These are phyloP conservation scores for Coniochaeta hoffmannii DNA, from an alignment of 2,329 filamentous ascomycete species.

Conservation along the genomic window DNA sequence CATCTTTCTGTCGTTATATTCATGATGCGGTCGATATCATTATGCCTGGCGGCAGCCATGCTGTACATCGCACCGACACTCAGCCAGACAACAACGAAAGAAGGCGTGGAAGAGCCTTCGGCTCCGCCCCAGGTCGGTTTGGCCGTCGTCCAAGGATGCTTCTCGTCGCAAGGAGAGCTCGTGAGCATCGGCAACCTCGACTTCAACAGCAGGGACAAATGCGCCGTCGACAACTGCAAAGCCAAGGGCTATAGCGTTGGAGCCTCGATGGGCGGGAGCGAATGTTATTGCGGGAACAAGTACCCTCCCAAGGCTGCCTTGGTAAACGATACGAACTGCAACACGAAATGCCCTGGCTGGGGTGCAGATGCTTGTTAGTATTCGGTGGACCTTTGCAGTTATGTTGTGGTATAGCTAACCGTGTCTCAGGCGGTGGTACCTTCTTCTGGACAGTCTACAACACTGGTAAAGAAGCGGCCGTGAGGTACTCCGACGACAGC, in stretches of 20 bases:
- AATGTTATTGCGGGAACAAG: slow-evolving; percentile 67
- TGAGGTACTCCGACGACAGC: slow-evolving; percentile 23
- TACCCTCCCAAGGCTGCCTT: slow-evolving; percentile 53
- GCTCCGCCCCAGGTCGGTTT: slow-evolving; percentile 26
- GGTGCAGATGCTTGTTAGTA: slow-evolving; percentile 53
- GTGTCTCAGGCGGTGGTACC: slow-evolving; percentile 45
- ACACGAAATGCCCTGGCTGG: slow-evolving; percentile 58
- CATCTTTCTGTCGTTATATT: too few species aligned
- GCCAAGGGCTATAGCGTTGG: slow-evolving; percentile 44
- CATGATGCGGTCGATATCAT: background rate
- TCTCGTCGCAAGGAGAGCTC: slow-evolving; percentile 32
- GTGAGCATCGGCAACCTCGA: slow-evolving; percentile 12
- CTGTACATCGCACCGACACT: slow-evolving; percentile 8
- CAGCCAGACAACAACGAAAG: slow-evolving; percentile 9
- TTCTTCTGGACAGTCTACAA: slow-evolving; percentile 42
- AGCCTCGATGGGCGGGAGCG: slow-evolving; percentile 50
- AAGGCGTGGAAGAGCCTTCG: slow-evolving; percentile 28
- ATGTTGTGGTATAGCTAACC: slow-evolving; percentile 6
- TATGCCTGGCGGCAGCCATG: slow-evolving; percentile 7
- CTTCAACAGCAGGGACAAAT: slow-evolving; percentile 35
- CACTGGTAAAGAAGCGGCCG: slow-evolving; percentile 35
- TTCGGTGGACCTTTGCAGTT: slow-evolving; percentile 18
- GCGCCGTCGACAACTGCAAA: slow-evolving; percentile 30
- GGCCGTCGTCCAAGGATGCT: slow-evolving; percentile 45
- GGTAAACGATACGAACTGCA: slow-evolving; percentile 54